phyloP scores from a whole-genome alignment of 805 yeast genomes.

The Pichia thaimueangensis region DNA sequence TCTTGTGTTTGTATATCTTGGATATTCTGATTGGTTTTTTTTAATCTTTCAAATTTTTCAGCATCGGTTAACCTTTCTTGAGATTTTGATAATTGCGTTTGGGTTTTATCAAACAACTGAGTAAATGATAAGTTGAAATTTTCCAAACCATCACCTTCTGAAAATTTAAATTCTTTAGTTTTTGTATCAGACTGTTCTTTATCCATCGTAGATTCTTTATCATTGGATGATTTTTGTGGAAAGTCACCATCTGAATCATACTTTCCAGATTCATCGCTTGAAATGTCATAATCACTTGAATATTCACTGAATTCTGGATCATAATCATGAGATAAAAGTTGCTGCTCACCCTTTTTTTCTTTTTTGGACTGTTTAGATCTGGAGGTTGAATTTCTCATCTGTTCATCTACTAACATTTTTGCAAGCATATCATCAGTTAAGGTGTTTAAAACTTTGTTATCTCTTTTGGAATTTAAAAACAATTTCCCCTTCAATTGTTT shows the following conservation, averaged over 20 bases:
- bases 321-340: slow-evolving; percentile 17
- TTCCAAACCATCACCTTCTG: slow-evolving; percentile 13
- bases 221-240: slow-evolving; percentile 19
- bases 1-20: slow-evolving; percentile 1
- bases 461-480: not conserved
- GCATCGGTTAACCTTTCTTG: slow-evolving; percentile 5
- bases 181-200: not conserved
- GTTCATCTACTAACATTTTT: slow-evolving; percentile 13
- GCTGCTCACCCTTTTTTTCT: slow-evolving; percentile 12
- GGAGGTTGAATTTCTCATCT: slow-evolving; percentile 11
- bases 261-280: slow-evolving; percentile 9
- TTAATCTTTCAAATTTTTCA: slow-evolving; percentile 19
- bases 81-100: slow-evolving; percentile 17
- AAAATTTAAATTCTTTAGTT: slow-evolving; percentile 12
- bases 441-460: not conserved
- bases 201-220: slow-evolving; percentile 15
- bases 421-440: slow-evolving; percentile 12
- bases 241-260: slow-evolving; percentile 11
- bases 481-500: slow-evolving; percentile 7
- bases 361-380: slow-evolving; percentile 11
- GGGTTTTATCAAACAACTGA: slow-evolving; percentile 21
- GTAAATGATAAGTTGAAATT: slow-evolving; percentile 22
- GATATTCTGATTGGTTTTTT: slow-evolving; percentile 1
- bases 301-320: slow-evolving; percentile 29
- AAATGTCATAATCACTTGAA: slow-evolving; percentile 22